Evolutionary conservation across 768 basidiomycete genomes (phyloP).

Genomic region (Boletus sp.): DNA sequence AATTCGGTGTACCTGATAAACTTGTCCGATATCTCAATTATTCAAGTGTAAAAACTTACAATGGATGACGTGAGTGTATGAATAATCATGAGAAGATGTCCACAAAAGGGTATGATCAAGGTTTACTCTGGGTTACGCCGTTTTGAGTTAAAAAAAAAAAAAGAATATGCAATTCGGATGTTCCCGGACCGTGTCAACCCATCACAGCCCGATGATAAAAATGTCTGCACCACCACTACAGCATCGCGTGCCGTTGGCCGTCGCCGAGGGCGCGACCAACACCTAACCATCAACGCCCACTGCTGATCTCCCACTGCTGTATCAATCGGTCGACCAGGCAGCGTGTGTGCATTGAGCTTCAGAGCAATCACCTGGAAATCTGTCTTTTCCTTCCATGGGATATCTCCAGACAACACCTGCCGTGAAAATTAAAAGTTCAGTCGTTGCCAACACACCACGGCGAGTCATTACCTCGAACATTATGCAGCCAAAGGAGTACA

Average conservation of each 20-base stretch:
- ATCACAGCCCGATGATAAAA: background rate
- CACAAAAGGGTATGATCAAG: no score
- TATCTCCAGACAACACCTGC: conserved; percentile 2
- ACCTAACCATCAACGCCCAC: conserved; percentile 2
- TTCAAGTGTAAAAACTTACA: no score
- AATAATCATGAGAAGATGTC: no score
- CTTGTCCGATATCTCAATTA: no score
- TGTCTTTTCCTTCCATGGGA: conserved; percentile 4
- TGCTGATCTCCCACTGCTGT: background rate
- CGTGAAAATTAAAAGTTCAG: background rate
- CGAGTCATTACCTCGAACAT: background rate
- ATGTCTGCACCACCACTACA: background rate
- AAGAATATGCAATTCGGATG: background rate
- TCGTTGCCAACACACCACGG: no score
- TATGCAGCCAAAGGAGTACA: conserved; percentile 1
- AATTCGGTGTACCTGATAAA: no score
- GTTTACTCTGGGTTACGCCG: no score
- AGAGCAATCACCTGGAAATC: background rate
- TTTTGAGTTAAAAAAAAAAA: no score
- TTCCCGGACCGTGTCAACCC: background rate
- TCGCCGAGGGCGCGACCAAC: background rate
- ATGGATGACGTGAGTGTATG: no score
- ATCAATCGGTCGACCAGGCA: background rate
- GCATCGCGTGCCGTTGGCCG: background rate
- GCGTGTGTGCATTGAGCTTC: background rate